These are phyloP conservation scores for Plasmodium billcollinsi DNA, from an alignment of 169 alveolate genomes.

Conservation along the genomic window DNA sequence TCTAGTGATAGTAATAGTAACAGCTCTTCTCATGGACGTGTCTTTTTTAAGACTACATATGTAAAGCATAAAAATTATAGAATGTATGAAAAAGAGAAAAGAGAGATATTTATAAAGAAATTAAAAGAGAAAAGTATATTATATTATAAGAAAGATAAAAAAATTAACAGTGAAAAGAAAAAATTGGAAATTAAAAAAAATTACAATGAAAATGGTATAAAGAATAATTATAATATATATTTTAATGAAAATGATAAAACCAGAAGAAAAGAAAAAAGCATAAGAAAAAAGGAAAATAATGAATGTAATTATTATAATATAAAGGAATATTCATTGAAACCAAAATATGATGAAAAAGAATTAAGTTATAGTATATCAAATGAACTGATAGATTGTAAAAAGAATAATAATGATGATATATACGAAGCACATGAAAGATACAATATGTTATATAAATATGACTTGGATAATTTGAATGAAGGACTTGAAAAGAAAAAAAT, in stretches of 20 bases:
- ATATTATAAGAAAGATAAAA: not conserved
- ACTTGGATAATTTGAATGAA: not conserved
- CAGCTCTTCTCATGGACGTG: not conserved
- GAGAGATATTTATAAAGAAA: not conserved
- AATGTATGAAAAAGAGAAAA: slow-evolving; percentile 29
- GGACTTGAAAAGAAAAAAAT: not conserved
- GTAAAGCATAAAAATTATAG: slow-evolving; percentile 31
- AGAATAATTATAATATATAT: not conserved
- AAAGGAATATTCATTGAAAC: too few relatives aligned
- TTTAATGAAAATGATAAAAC: not conserved
- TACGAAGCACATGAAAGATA: not conserved
- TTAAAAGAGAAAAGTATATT: not conserved
- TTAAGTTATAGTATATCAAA: not conserved
- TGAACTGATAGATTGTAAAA: not conserved
- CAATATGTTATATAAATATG: not conserved
- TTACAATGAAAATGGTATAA: not conserved
- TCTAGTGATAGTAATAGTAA: slow-evolving; percentile 44
- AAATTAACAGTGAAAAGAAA: not conserved
- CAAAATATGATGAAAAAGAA: not conserved
- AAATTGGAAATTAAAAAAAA: slow-evolving; percentile 1
- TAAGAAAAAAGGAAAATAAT: too few relatives aligned
- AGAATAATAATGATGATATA: not conserved
- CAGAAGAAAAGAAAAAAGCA: too few relatives aligned
- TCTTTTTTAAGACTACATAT: slow-evolving; percentile 15
- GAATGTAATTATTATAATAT: too few relatives aligned